These are phyloP conservation scores for Conringia planisiliqua DNA, from an alignment of 345 rosid species.

Conservation along the genomic window DNA sequence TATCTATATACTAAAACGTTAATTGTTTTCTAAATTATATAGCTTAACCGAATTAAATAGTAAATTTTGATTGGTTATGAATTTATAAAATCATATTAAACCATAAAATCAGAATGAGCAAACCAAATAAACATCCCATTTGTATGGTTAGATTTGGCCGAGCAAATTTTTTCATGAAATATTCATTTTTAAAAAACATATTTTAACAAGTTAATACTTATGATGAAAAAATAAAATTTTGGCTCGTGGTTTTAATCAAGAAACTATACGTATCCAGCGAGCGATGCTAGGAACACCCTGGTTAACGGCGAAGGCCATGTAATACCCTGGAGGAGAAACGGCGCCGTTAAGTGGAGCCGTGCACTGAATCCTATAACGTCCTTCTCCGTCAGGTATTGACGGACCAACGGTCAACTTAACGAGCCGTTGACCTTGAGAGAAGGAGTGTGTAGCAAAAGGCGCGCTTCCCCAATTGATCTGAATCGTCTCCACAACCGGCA, in stretches of 20 bases:
- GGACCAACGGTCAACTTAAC: constrained; percentile 63
- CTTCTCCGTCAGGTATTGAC: constrained; percentile 42
- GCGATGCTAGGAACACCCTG: constrained; percentile 92
- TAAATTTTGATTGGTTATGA: no score
- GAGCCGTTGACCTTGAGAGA: constrained; percentile 79
- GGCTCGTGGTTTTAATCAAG: constrained; percentile 11
- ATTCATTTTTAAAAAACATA: neutral
- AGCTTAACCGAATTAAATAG: no score
- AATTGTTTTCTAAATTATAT: no score
- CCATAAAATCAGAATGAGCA: no score
- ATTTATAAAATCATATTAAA: no score
- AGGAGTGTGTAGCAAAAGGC: constrained; percentile 86
- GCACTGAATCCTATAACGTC: constrained; percentile 56
- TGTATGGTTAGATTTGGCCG: no score
- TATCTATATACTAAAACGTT: no score
- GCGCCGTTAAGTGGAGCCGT: constrained; percentile 71
- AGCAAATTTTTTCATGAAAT: no score
- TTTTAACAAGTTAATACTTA: neutral
- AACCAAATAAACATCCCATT: no score
- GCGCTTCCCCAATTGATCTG: constrained; percentile 60
- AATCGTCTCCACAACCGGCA: constrained; percentile 72
- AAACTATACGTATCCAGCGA: constrained; percentile 69
- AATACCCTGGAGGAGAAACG: constrained; percentile 87
- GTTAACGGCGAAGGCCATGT: constrained; percentile 83
- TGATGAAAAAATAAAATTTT: neutral